A percentile compares a stretch with the other conserved stretches of the same genome.
Evolutionary conservation across 2,329 filamentous ascomycete species (phyloP).

Genomic region (Xylariales sp.): DNA sequence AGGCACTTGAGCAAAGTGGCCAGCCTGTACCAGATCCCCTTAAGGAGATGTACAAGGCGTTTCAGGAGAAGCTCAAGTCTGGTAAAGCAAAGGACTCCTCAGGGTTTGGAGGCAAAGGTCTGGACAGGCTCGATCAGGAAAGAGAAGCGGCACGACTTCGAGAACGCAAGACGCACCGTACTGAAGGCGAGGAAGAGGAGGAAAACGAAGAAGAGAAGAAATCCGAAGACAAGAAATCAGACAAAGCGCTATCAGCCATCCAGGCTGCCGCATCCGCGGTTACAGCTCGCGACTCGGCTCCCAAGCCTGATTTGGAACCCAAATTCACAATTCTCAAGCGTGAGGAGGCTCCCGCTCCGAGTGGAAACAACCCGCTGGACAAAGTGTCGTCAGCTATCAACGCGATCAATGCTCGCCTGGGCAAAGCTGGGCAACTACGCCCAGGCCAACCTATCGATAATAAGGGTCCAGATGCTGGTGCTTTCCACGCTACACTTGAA

Average conservation of each 20-base stretch:
- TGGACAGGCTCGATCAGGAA: slow-evolving; percentile 87
- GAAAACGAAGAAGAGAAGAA: slow-evolving; percentile 66
- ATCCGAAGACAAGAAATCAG: slow-evolving; percentile 64
- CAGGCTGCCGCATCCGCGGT: slow-evolving; percentile 57
- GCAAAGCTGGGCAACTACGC: slow-evolving; percentile 82
- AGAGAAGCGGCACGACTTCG: slow-evolving; percentile 82
- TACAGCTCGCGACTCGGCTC: slow-evolving; percentile 44
- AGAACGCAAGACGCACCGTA: slow-evolving; percentile 85
- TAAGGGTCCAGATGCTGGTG: slow-evolving; percentile 93
- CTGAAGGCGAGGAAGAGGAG: slow-evolving; percentile 79
- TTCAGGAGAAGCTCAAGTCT: slow-evolving; percentile 85
- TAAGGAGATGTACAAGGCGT: slow-evolving; percentile 63
- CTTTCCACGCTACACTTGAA: slow-evolving; percentile 93
- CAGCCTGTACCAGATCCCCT: slow-evolving; percentile 72
- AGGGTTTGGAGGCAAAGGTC: slow-evolving; percentile 91
- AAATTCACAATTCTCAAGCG: slow-evolving; percentile 72
- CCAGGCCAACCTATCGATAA: slow-evolving; percentile 96
- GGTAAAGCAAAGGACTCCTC: slow-evolving; percentile 87
- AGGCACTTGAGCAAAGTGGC: slow-evolving; percentile 88
- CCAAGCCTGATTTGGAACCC: slow-evolving; percentile 35
- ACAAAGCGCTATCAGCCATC: slow-evolving; percentile 63
- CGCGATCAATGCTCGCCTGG: slow-evolving; percentile 85
- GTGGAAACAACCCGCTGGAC: slow-evolving; percentile 66
- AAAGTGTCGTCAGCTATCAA: slow-evolving; percentile 87
- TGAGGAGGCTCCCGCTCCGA: slow-evolving; percentile 47